Percentiles rank a stretch among this genome's conserved stretches.
These are phyloP conservation scores for Blepharisma stoltei DNA, from an alignment of 73 alveolate genomes.

Conservation along the genomic window DNA sequence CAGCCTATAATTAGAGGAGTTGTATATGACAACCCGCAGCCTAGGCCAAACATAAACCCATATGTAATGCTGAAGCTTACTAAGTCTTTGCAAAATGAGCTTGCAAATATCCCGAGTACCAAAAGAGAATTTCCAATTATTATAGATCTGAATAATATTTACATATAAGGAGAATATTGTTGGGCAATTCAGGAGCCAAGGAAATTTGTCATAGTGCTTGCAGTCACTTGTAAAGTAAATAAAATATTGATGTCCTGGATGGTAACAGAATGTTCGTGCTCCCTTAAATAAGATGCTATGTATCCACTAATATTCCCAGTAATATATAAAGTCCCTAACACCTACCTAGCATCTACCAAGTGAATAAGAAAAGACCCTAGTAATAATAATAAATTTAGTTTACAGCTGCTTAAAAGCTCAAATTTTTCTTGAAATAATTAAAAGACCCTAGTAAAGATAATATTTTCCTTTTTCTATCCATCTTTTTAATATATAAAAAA, in stretches of 20 bases:
- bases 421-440: no score
- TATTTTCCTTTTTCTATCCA: no score
- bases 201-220: not conserved
- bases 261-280: not conserved
- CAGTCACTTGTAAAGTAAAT: not conserved
- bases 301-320: not conserved
- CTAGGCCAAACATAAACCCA: not conserved
- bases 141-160: not conserved
- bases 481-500: no score
- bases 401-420: no score
- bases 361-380: no score
- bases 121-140: conserved; percentile 15
- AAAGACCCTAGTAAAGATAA: no score
- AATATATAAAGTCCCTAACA: not conserved
- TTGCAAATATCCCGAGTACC: not conserved
- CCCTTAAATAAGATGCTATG: conserved; percentile 6
- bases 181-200: not conserved
- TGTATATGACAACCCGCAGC: not conserved
- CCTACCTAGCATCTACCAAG: not conserved
- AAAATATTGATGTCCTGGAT: not conserved
- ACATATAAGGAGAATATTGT: conserved; percentile 6
- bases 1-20: conserved; percentile 14
- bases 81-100: not conserved
- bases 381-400: no score
- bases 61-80: not conserved